Conservation (phyloP, 2,329 filamentous ascomycete genomes). For the Aspergillus glaucus region DNA sequence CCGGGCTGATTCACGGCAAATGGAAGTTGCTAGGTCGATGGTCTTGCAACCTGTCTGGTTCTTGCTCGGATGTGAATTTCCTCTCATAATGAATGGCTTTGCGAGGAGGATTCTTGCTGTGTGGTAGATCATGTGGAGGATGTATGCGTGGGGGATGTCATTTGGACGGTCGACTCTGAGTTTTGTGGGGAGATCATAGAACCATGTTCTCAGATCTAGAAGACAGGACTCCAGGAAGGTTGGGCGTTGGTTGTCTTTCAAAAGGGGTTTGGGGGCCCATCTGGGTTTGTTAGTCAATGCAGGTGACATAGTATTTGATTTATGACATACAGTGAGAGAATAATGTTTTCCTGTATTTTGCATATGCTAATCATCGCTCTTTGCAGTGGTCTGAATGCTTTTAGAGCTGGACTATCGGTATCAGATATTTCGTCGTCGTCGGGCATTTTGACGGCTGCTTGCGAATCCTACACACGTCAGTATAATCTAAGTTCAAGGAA, state of each 20-base stretch:
- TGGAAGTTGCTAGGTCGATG: slow-evolving; percentile 9
- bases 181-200: slow-evolving; percentile 27
- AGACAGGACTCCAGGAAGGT: slow-evolving; percentile 26
- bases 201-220: slow-evolving; percentile 29
- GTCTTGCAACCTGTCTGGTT: background rate
- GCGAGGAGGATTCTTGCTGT: slow-evolving; percentile 28
- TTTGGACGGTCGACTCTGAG: slow-evolving; percentile 22
- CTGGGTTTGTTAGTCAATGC: slow-evolving; percentile 7
- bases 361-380: slow-evolving; percentile 6
- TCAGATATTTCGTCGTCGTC: slow-evolving; percentile 8
- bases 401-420: background rate
- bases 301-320: background rate
- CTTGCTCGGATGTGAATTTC: background rate
- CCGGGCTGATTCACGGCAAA: slow-evolving; percentile 15
- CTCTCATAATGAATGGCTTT: slow-evolving; percentile 19
- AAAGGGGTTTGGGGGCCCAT: slow-evolving; percentile 24
- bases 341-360: slow-evolving; percentile 27
- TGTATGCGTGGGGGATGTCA: slow-evolving; percentile 24
- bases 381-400: background rate
- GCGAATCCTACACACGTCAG: slow-evolving; percentile 17
- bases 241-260: slow-evolving; percentile 8
- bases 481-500: background rate
- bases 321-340: slow-evolving; percentile 22
- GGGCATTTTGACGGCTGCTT: slow-evolving; percentile 26
- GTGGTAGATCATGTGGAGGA: slow-evolving; percentile 31